Base-by-base conservation (phyloP, 257 asterid species). In the Rhazya stricta region DNA sequence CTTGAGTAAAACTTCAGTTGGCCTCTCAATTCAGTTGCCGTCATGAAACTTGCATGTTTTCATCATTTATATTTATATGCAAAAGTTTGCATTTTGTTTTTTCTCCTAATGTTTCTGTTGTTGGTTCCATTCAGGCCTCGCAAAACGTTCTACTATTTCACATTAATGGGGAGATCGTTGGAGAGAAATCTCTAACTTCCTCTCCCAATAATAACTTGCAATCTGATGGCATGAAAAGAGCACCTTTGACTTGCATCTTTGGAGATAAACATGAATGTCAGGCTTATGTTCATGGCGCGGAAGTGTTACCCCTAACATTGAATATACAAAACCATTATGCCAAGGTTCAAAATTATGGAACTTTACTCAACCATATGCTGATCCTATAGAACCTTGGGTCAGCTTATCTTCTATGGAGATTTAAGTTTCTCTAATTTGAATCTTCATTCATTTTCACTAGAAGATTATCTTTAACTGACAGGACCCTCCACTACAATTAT, bases 401-500 rank as follows among this genome's bases (percentile, higher is more conserved):
- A 56, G 42, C 30, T 61, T 73, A 66, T 62, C 12, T 29, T 45
- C 9, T 56, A 25, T 74, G n/a, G 74, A 69, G 15, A 41, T 37
- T 50, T 66, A 12, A 23, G 45, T 48, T 69, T 51, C 58, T 51
- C 58, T 51, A 0, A 51, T 25, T 30, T 13, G 23, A 51, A n/a
- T 72, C 46, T 68, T 67, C 68, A 29, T 51, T 30, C 39, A 12
- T 66, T 75, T 30, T 70, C 19, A 61, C 67, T 82, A 73, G 74
- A 41, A 75, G 30, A 58, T 39, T 70, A 41, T 83, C 63, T 41
- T 50, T 53, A 69, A 61, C 53, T 80, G 72, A 70, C 93, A 93
- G 98, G 88, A 87, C 73, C 87, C 92, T 34, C 98, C 98, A 0
- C 36, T 91, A 63, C 83, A 75, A 76, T 87, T 93, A 72, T 84